Percentiles rank a stretch among this genome's conserved stretches.
Evolutionary conservation across 805 yeast genomes (phyloP).

Genomic region (Metschnikowia cerradonensis): DNA sequence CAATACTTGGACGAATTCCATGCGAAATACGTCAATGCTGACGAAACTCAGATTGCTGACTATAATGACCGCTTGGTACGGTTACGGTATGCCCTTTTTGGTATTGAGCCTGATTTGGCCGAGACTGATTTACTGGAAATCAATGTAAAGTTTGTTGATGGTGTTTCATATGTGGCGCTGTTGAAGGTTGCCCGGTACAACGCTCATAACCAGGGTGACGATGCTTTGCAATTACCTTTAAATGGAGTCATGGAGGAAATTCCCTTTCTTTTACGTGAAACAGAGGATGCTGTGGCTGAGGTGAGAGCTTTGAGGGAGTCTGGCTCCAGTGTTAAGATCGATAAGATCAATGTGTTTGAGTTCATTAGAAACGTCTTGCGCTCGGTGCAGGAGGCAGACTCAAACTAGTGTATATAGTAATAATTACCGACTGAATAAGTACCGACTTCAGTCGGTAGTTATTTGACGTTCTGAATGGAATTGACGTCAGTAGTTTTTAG

Average conservation of each 20-base stretch:
- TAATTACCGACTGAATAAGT: not conserved
- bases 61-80: conserved; percentile 70
- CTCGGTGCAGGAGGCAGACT: conserved; percentile 11
- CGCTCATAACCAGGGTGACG: conserved; percentile 10
- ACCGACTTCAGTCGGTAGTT: no score
- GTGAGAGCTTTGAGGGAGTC: conserved; percentile 47
- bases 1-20: conserved; percentile 56
- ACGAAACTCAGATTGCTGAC: conserved; percentile 49
- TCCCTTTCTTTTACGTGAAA: conserved; percentile 34
- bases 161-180: conserved; percentile 65
- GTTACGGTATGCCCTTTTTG: conserved; percentile 76
- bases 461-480: no score
- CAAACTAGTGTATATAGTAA: not conserved
- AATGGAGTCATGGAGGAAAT: conserved; percentile 39
- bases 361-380: conserved; percentile 33
- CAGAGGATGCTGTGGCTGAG: conserved; percentile 41
- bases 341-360: conserved; percentile 39
- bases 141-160: conserved; percentile 48
- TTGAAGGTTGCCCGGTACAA: conserved; percentile 50
- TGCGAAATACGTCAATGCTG: conserved; percentile 50
- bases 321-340: conserved; percentile 25
- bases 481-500: no score
- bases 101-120: conserved; percentile 68
- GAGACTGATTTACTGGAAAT: conserved; percentile 57
- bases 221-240: conserved; percentile 28